These are phyloP conservation scores for Ophiostoma sp. DNA, from an alignment of 2,329 filamentous ascomycete genomes.

Conservation along the genomic window DNA sequence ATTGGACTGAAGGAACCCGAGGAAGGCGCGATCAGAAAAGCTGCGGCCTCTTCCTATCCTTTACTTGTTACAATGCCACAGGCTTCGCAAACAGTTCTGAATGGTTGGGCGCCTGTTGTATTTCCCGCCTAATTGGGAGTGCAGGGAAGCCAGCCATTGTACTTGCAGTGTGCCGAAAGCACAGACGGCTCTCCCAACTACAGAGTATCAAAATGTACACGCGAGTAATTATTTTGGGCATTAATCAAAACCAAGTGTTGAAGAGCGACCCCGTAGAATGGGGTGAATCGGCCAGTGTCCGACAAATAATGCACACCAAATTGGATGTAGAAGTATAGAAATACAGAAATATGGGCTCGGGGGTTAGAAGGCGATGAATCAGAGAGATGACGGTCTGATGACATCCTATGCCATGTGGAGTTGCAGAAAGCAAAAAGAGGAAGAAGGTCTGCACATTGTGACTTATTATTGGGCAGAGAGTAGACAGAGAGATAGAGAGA, in stretches of 20 bases:
- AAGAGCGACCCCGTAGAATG: not conserved
- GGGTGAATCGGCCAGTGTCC: not conserved
- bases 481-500: not conserved
- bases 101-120: slow-evolving; percentile 8
- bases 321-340: not conserved
- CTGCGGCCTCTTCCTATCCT: not conserved
- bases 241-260: not conserved
- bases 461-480: not conserved
- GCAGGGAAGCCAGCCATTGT: not conserved
- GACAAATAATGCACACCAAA: not conserved
- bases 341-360: no score
- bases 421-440: not conserved
- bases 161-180: not conserved
- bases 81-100: not conserved
- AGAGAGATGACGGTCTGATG: not conserved
- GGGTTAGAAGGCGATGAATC: not conserved
- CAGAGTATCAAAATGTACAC: not conserved
- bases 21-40: not conserved
- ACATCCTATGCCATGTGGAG: not conserved
- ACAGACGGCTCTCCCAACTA: not conserved
- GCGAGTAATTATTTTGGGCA: not conserved
- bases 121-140: not conserved
- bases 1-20: not conserved
- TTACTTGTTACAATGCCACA: not conserved
- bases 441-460: not conserved